Evolutionary conservation across 352 stramenopile genomes (phyloP).

Genomic region (Globisporangium megalacanthum): DNA sequence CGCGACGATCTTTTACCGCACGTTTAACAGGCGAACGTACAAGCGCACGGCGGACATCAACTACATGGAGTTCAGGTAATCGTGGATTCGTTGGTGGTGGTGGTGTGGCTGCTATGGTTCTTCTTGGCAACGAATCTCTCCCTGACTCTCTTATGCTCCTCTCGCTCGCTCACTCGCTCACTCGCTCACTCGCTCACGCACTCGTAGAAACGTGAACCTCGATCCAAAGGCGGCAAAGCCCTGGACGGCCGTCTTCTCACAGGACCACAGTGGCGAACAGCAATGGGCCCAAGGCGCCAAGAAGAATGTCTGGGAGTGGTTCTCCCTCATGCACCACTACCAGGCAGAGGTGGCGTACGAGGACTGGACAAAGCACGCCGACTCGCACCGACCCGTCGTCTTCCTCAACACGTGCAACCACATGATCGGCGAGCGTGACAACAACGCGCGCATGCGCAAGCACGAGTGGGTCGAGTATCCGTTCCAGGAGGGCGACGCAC

Average conservation of each 20-base stretch:
- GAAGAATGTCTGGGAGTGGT: constrained; percentile 76
- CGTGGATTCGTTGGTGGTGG: background rate
- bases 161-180: constrained; percentile 2
- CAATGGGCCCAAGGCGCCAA: constrained; percentile 82
- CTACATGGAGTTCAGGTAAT: constrained; percentile 80
- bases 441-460: constrained; percentile 69
- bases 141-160: background rate
- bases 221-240: constrained; percentile 29
- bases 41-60: constrained; percentile 88
- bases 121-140: background rate
- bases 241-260: constrained; percentile 63
- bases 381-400: constrained; percentile 57
- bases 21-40: constrained; percentile 82
- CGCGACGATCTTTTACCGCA: constrained; percentile 76
- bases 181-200: constrained; percentile 11
- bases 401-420: constrained; percentile 89
- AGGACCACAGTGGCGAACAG: constrained; percentile 73
- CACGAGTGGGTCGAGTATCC: constrained; percentile 81
- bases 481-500: constrained; percentile 57
- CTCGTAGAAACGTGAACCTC: constrained; percentile 56
- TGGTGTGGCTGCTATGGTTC: background rate
- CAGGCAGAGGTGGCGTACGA: constrained; percentile 37
- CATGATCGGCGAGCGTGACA: constrained; percentile 85
- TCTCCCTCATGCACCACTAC: constrained; percentile 89
- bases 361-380: constrained; percentile 38